These are phyloP conservation scores for Abrus pulchellus DNA, from an alignment of 306 rosid species.

Conservation along the genomic window DNA sequence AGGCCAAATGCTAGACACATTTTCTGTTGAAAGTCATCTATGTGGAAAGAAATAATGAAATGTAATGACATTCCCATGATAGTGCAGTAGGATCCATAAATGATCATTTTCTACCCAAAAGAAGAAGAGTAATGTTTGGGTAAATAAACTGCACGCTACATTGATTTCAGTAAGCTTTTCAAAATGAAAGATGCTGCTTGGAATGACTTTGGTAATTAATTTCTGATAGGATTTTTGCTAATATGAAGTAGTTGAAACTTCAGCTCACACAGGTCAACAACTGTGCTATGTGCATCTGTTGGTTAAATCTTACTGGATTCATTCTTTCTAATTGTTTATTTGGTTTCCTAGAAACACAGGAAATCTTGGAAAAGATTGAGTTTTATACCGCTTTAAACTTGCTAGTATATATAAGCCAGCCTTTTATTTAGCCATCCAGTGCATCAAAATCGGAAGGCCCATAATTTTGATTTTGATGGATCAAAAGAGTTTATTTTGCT, in stretches of 20 bases:
- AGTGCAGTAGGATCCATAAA: not conserved
- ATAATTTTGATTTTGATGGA: constrained; percentile 18
- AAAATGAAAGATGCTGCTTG: constrained; percentile 32
- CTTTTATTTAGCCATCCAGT: constrained; percentile 28
- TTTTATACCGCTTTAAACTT: constrained; percentile 6
- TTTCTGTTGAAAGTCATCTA: constrained; percentile 1
- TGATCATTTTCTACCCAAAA: constrained; percentile 19
- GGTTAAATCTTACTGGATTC: not conserved
- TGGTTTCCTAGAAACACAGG: constrained; percentile 14
- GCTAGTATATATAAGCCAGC: constrained; percentile 23
- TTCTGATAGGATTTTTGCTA: constrained; percentile 13
- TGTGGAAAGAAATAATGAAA: constrained; percentile 19
- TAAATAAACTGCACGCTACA: constrained; percentile 22
- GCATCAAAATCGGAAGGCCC: not conserved
- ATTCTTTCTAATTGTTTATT: constrained; percentile 5
- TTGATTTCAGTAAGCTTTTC: constrained; percentile 36
- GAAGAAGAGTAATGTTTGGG: not conserved
- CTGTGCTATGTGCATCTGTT: not conserved
- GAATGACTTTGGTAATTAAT: constrained; percentile 25
- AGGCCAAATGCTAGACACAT: constrained; percentile 16
- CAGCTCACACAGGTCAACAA: not conserved
- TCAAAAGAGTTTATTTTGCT: constrained; percentile 15
- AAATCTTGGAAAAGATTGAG: not conserved
- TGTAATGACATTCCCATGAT: constrained; percentile 10
- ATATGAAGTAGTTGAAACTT: constrained; percentile 17